phyloP scores from a whole-genome alignment of 1,284 basidiomycete species.

The Ceratobasidium sp. region DNA sequence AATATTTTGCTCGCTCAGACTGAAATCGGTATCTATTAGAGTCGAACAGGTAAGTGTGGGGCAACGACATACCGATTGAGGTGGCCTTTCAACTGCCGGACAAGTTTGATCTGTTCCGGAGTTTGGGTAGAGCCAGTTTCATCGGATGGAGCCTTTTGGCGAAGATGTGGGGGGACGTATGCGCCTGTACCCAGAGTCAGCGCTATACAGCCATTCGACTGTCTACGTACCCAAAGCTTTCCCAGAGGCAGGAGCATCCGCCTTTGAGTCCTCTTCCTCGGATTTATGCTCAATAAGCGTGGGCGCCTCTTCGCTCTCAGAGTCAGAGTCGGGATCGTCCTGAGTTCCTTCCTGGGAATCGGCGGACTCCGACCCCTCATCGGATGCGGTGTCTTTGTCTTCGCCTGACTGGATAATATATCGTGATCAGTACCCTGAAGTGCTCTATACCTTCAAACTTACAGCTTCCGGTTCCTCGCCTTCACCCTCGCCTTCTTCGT shows the following conservation, averaged over 20 bases:
- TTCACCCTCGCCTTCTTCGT: conserved; percentile 41
- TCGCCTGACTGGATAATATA: background rate
- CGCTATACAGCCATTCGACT: background rate
- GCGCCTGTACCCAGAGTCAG: conserved; percentile 47
- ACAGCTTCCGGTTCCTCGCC: conserved; percentile 44
- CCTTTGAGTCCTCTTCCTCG: conserved; percentile 22
- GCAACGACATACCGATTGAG: conserved; percentile 74
- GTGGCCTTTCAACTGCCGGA: conserved; percentile 82
- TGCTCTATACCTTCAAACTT: conserved; percentile 31
- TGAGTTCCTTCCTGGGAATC: conserved; percentile 27
- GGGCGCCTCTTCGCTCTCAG: conserved; percentile 31
- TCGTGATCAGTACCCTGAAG: background rate
- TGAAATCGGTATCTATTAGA: conserved; percentile 47
- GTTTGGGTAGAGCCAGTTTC: conserved; percentile 49
- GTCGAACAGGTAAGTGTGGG: background rate
- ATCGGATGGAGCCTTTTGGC: conserved; percentile 52
- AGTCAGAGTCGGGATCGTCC: conserved; percentile 27
- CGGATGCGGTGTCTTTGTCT: conserved; percentile 20
- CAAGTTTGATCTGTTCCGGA: conserved; percentile 69
- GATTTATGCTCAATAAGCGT: background rate
- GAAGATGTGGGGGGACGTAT: conserved; percentile 71
- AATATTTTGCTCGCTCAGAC: conserved; percentile 92
- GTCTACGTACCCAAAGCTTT: conserved; percentile 10
- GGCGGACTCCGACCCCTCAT: conserved; percentile 39
- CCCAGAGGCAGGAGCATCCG: conserved; percentile 41